Base-by-base conservation (phyloP, 1,284 basidiomycete genomes). In the Grifola frondosa region DNA sequence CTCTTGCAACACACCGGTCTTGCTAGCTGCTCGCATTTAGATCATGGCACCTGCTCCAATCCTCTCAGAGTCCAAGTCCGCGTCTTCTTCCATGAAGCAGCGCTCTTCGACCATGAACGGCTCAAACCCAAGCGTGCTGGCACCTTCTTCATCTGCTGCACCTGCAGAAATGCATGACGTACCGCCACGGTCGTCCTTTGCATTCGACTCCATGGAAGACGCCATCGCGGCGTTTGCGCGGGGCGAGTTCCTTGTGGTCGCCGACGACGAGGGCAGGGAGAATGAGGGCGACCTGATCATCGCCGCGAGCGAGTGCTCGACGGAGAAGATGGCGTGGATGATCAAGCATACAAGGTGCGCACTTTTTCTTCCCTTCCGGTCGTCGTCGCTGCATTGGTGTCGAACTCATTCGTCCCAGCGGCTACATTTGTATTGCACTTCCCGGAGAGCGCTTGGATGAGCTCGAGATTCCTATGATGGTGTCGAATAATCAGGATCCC, bases 281-380 rank as follows among this genome's bases (percentile, higher is more conserved):
- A 97, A 97, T 62, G 94, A 97, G 64, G 94, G 94, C 3, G 94
- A 97, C 66, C 69, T 97, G 48, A 91, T 97, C 61, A 85, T 92
- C 58, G 81, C 94, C 12, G 94, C 81, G 1, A 74, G 74, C 30
- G 79, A 83, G 46, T 82, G 90, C 53, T 93, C 93, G 16, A 91
- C 91, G 0, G 89, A 97, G 67, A 91, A 96, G 59, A 97, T 99
- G 96, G 97, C 97, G 1, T 99, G 93, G 92, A 91, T 99, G 78
- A 94, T 99, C 65, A 86, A 88, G 63, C 87, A 96, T 69, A 92
- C 91, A 1, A 96, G 91, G 94, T 94, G 50, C 46, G 81, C 66
- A 11, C 8, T 33, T 29, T 30, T 7, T 20, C 6, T 29, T 30
- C 21, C 16, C 32, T 5, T n/a, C 4, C 29, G 5, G 30, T 12